These are phyloP conservation scores for Hypomyces perniciosus DNA, from an alignment of 2,329 filamentous ascomycete species.

Conservation along the genomic window DNA sequence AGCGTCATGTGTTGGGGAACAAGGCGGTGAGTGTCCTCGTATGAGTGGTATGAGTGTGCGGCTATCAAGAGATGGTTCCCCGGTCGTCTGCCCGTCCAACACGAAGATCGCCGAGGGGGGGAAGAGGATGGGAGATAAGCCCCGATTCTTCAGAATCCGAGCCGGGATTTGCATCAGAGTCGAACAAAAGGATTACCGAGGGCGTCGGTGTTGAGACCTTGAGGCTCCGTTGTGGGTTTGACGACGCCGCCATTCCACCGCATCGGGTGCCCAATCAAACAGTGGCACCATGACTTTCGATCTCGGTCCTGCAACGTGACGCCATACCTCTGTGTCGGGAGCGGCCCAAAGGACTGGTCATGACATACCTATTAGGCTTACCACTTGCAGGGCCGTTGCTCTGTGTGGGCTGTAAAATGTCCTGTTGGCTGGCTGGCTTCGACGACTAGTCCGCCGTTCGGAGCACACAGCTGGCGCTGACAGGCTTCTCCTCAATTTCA, in stretches of 20 bases:
- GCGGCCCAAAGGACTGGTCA: not conserved
- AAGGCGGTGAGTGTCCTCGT: not conserved
- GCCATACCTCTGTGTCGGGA: not conserved
- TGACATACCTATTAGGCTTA: not conserved
- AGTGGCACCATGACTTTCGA: not conserved
- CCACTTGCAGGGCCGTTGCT: not conserved
- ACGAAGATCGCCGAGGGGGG: too few relatives aligned
- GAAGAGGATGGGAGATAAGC: too few relatives aligned
- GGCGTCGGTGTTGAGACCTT: not conserved
- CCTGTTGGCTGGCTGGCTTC: not conserved
- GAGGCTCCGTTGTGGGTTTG: not conserved
- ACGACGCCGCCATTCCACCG: not conserved
- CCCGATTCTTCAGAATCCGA: too few relatives aligned
- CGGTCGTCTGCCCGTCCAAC: too few relatives aligned
- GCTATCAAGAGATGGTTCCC: too few relatives aligned
- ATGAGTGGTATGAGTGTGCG: too few relatives aligned
- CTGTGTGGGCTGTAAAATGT: not conserved
- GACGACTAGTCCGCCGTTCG: not conserved
- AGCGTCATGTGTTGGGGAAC: not conserved
- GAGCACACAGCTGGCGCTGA: too few relatives aligned
- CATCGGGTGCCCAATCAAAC: not conserved
- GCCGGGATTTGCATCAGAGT: not conserved
- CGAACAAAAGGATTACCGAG: not conserved
- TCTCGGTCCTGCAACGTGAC: constrained; percentile 8
- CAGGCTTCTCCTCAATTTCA: too few relatives aligned